These are phyloP conservation scores for Cordyceps fumosorosea DNA, from an alignment of 2,329 filamentous ascomycete genomes.

Conservation along the genomic window DNA sequence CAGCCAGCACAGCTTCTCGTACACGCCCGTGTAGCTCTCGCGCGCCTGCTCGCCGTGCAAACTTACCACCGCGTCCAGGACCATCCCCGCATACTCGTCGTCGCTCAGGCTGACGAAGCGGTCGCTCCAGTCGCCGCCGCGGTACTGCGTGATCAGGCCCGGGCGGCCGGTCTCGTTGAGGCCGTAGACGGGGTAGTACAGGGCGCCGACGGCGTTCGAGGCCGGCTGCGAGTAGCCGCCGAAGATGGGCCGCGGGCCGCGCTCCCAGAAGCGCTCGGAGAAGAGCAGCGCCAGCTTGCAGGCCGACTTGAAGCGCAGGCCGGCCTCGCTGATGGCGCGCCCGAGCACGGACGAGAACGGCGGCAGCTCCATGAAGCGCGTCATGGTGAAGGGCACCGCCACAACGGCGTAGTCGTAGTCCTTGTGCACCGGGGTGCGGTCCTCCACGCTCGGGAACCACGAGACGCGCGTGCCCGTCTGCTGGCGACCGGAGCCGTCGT, in stretches of 20 bases:
- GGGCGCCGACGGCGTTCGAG: slow-evolving; percentile 23
- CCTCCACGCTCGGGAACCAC: slow-evolving; percentile 2
- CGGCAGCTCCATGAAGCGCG: slow-evolving; percentile 26
- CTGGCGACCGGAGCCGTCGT: neutral
- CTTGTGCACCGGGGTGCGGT: slow-evolving; percentile 16
- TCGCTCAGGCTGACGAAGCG: slow-evolving; percentile 23
- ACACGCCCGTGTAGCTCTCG: slow-evolving; percentile 25
- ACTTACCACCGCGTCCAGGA: slow-evolving; percentile 23
- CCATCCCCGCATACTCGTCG: slow-evolving; percentile 20
- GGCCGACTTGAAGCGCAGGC: slow-evolving; percentile 25
- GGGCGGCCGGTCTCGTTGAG: slow-evolving; percentile 27
- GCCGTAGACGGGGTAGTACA: slow-evolving; percentile 31
- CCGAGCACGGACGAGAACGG: slow-evolving; percentile 20
- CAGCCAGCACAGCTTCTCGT: slow-evolving; percentile 28
- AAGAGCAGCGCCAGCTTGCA: slow-evolving; percentile 29
- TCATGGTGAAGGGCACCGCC: slow-evolving; percentile 26
- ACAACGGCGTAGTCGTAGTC: slow-evolving; percentile 29
- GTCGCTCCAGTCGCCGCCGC: slow-evolving; percentile 24
- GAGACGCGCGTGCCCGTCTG: neutral
- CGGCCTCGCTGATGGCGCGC: slow-evolving; percentile 22
- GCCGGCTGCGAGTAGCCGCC: slow-evolving; percentile 27
- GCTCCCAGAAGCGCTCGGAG: slow-evolving; percentile 27
- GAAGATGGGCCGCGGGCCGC: slow-evolving; percentile 23
- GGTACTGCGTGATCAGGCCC: slow-evolving; percentile 28
- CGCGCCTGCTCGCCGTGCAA: slow-evolving; percentile 23